Percentiles rank a stretch among this genome's conserved stretches.
phyloP scores from a whole-genome alignment of 2,329 filamentous ascomycete species.

The Dactylella cylindrospora region DNA sequence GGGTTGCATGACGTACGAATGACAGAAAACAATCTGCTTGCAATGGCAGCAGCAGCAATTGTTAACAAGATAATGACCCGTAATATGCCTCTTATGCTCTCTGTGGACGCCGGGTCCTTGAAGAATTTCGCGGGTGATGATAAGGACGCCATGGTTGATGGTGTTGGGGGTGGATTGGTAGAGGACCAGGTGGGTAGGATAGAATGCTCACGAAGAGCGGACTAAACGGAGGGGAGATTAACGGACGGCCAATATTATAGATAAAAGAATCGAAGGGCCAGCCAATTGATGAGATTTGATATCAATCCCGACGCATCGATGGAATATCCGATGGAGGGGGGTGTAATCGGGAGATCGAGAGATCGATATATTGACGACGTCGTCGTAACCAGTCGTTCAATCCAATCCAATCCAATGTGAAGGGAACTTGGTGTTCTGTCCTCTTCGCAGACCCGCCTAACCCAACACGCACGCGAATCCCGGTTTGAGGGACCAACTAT shows the following conservation, averaged over 20 bases:
- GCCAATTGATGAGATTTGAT: constrained; percentile 18
- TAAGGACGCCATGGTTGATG: constrained; percentile 47
- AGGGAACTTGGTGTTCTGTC: constrained; percentile 21
- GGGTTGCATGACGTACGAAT: constrained; percentile 69
- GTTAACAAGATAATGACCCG: constrained; percentile 85
- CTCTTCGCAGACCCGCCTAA: constrained; percentile 21
- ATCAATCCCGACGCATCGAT: background rate
- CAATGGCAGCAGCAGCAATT: constrained; percentile 87
- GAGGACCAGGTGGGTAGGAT: background rate
- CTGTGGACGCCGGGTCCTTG: constrained; percentile 70
- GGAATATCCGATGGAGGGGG: too few species aligned
- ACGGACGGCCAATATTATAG: constrained; percentile 7
- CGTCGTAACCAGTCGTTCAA: background rate
- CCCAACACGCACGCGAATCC: constrained; percentile 8
- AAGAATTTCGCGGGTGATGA: constrained; percentile 63
- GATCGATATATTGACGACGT: too few species aligned
- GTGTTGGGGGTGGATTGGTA: constrained; percentile 12
- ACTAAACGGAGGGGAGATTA: background rate
- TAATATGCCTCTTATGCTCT: constrained; percentile 80
- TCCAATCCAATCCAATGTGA: background rate
- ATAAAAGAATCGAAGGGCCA: constrained; percentile 8
- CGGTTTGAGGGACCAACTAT: too few species aligned
- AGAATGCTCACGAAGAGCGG: constrained; percentile 34
- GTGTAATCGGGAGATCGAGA: too few species aligned
- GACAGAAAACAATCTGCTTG: constrained; percentile 95